Evolutionary conservation across 257 asterid species (phyloP), one percentile per base, ranked within the genome.

Genomic region (Haberlea rhodopensis): DNA sequence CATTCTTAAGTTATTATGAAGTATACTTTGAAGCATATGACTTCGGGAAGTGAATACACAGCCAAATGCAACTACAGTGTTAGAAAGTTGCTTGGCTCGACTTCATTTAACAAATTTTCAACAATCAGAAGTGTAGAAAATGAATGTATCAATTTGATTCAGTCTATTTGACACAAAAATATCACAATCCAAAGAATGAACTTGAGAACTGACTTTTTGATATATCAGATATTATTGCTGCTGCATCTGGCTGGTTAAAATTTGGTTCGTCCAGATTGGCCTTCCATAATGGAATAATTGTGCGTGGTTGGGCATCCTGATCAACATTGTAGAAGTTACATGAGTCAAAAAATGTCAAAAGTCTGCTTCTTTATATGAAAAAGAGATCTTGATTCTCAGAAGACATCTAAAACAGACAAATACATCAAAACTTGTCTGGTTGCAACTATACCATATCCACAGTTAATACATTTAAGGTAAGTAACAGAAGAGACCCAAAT

Each of bases 271-370:
- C 96, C 79, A 92, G 77, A 69, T 84, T 89, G 76, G 97, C 95
- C 81, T 90, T 94, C 97, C 97, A 94, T 37, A 94, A 81, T 63
- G 95, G 84, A 80, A 90, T 49, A 62, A 92, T 71, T 2, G 82
- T 79, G 65, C 95, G 94, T 4, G 97, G 97, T 64, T 87, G 87
- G 13, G 94, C 92, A 79, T 94, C 97, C 99, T 94, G 86, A 56
- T 61, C 66, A 79, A 70, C 37, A 57, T 16, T 22, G 22, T 32
- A 45, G 6, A 59, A 71, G 64, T 59, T 58, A 53, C 53, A 59
- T 59, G 31, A 68, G n/a, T 43, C 51, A 37, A n/a, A 37, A 6
- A 37, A 5, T 13, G 18, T 37, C 48, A 37, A 37, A 37, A 3
- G 48, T 37, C 48, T 37, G 48, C 6, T 37, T 32, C 43, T 9